Base-by-base conservation (phyloP, 148 eudicot genomes). In the Talinum fruticosum region DNA sequence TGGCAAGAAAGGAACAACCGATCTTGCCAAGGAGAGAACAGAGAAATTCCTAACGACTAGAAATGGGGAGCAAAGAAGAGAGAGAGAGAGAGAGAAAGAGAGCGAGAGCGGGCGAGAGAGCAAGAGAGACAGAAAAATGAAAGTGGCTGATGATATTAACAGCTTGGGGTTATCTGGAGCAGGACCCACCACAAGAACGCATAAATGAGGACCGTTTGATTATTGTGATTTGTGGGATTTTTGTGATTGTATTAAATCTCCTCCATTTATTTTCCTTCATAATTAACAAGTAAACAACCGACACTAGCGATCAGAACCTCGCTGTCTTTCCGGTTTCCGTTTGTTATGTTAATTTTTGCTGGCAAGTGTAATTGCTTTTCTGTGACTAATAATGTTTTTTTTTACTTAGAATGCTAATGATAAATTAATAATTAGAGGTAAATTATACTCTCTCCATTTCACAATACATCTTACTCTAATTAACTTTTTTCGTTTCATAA, bases 161-260 rank as follows among this genome's bases (percentile, higher is more conserved):
- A 81, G 79, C 64, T 54, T 71, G 82, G 81, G 84, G 76, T 81
- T 84, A 84, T 81, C 81, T 84, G 84, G 66, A 75, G 75, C 1
- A 12, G 84, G 81, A 4, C 78, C 81, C 79, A 51, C 71, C 28
- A 24, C 6, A 62, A 79, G 26, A 26, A 14, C 23, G 8, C 26
- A 38, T 28, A 71, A 69, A 29, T 74, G 23, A 14, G 41, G 73
- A 75, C 77, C 85, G 75, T 79, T 62, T 23, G 85, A 83, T 82
- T 78, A 72, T 10, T 64, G 19, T 21, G 32, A 36, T 19, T 66
- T 21, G 10, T 16, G 24, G 47, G 57, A 33, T 79, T 73, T 30
- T 30, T 18, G 21, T 15, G 45, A n/a, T 66, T 19, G 2, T 28
- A 49, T 47, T 23, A 30, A 49, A 49, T 38, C 26, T 26, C 33